phyloP scores from a whole-genome alignment of 2,329 filamentous ascomycete species.

The Pseudopithomyces maydicus region DNA sequence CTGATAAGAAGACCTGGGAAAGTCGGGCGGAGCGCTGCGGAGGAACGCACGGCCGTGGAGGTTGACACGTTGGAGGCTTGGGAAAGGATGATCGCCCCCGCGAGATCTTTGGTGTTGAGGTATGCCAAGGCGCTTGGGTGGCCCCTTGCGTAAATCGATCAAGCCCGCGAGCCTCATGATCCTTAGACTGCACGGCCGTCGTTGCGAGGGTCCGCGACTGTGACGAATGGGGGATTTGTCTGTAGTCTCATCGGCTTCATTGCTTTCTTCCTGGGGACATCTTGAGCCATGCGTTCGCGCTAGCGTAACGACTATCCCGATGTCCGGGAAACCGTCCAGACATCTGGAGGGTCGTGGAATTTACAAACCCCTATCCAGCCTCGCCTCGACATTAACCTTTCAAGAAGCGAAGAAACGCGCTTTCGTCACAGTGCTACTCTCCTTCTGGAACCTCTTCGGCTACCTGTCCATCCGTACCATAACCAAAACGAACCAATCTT shows the following conservation, averaged over 20 bases:
- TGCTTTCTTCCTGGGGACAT: not conserved
- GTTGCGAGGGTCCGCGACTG: not conserved
- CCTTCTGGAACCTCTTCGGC: not conserved
- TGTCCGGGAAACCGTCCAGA: not conserved
- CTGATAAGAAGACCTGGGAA: not conserved
- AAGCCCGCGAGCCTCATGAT: not conserved
- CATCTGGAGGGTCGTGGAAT: not conserved
- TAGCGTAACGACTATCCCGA: not conserved
- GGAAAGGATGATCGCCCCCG: not conserved
- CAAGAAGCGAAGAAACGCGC: not conserved
- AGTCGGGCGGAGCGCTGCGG: not conserved
- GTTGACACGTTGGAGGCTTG: not conserved
- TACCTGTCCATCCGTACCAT: not conserved
- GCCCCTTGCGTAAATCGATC: conserved; percentile 10
- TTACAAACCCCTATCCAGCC: not conserved
- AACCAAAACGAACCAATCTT: not conserved
- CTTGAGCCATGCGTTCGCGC: not conserved
- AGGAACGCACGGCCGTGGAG: conserved; percentile 11
- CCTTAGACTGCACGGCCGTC: not conserved
- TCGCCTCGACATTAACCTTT: not conserved
- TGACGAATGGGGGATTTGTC: not conserved
- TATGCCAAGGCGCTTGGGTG: conserved; percentile 12
- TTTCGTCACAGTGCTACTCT: not conserved
- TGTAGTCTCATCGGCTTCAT: not conserved
- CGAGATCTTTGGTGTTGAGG: conserved; percentile 20